Evolutionary conservation across 2,329 filamentous ascomycete genomes (phyloP).

Genomic region (Ceratocystis variospora): DNA sequence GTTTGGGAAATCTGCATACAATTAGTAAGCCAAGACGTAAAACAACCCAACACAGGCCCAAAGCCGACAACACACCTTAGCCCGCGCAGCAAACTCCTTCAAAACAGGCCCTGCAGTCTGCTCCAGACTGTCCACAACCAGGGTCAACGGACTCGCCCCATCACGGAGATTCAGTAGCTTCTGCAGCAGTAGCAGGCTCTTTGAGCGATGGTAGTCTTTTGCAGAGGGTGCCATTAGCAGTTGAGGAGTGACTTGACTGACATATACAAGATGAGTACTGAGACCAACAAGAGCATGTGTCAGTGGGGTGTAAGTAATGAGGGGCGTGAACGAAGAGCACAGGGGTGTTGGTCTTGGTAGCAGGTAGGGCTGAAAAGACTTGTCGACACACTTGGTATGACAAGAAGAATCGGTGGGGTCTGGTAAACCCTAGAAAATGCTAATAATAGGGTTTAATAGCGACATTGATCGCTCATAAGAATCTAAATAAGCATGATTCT

Average conservation of each 20-base stretch:
- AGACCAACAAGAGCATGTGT: background rate
- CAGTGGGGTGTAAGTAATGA: background rate
- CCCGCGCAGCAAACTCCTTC: slow-evolving; percentile 59
- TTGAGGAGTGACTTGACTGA: too few species aligned
- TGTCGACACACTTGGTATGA: background rate
- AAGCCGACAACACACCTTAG: slow-evolving; percentile 41
- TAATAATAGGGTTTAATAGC: background rate
- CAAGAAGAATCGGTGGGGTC: background rate
- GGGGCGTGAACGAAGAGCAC: background rate
- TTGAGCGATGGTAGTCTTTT: slow-evolving; percentile 60
- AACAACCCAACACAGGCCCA: background rate
- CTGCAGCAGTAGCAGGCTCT: slow-evolving; percentile 71
- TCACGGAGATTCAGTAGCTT: slow-evolving; percentile 68
- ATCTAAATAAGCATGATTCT: too few species aligned
- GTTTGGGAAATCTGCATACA: slow-evolving; percentile 38
- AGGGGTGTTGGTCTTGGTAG: background rate
- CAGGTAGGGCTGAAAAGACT: background rate
- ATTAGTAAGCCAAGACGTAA: background rate
- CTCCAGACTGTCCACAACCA: slow-evolving; percentile 74
- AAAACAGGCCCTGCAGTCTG: slow-evolving; percentile 60
- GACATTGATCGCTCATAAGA: background rate
- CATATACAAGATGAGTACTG: background rate
- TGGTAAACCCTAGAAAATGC: background rate
- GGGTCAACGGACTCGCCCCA: slow-evolving; percentile 69
- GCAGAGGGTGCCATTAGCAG: slow-evolving; percentile 39